Evolutionary conservation across 2,329 filamentous ascomycete species (phyloP).

Genomic region (Chrysoporthe puriensis): DNA sequence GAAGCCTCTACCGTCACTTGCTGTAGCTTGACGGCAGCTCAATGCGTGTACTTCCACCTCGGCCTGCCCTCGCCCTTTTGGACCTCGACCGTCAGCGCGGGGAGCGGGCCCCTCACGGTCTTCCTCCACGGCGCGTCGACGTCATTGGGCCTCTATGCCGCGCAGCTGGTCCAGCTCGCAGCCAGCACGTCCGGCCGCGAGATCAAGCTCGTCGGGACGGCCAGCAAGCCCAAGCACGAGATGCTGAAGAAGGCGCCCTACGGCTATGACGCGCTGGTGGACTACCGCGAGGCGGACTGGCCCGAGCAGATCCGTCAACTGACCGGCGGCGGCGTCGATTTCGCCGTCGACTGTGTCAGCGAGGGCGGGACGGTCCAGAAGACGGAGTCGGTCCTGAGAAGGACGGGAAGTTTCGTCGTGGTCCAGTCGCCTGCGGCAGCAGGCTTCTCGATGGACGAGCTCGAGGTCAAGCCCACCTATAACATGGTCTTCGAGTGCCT

Average conservation of each 20-base stretch:
- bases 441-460: neutral
- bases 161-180: slow-evolving; percentile 34
- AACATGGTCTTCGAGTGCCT: slow-evolving; percentile 47
- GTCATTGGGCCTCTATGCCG: slow-evolving; percentile 38
- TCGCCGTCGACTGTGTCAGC: slow-evolving; percentile 39
- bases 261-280: slow-evolving; percentile 41
- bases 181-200: slow-evolving; percentile 29
- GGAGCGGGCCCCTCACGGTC: slow-evolving; percentile 16
- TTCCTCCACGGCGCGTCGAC: slow-evolving; percentile 41
- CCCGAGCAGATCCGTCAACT: slow-evolving; percentile 34
- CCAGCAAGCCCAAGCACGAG: slow-evolving; percentile 32
- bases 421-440: neutral
- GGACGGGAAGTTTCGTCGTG: neutral
- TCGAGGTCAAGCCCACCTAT: slow-evolving; percentile 38
- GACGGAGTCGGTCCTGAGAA: slow-evolving; percentile 7
- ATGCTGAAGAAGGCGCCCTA: slow-evolving; percentile 40
- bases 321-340: slow-evolving; percentile 35
- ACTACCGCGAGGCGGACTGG: slow-evolving; percentile 43
- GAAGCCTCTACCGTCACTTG: slow-evolving; percentile 44
- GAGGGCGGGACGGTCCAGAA: slow-evolving; percentile 2
- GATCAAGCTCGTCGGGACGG: slow-evolving; percentile 33
- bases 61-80: slow-evolving; percentile 40
- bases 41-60: slow-evolving; percentile 44
- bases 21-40: slow-evolving; percentile 48
- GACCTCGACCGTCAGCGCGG: neutral